Evolutionary conservation across 306 rosid genomes (phyloP).

Genomic region (Ormosia semicastrata): DNA sequence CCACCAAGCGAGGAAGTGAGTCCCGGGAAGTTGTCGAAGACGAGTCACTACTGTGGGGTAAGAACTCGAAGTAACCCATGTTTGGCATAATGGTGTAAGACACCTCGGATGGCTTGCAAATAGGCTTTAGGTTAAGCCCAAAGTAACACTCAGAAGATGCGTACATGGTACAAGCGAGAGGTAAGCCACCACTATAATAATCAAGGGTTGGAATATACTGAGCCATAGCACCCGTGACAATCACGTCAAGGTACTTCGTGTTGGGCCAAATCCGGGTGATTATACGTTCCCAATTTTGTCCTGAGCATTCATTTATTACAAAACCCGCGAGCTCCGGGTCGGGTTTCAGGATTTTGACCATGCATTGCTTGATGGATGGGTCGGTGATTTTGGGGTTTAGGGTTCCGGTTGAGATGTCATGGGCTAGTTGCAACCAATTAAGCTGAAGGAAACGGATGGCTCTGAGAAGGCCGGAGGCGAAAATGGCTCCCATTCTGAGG

Average conservation of each 20-base stretch:
- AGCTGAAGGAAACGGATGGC: constrained; percentile 81
- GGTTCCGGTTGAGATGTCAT: constrained; percentile 63
- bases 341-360: constrained; percentile 47
- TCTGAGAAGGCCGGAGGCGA: constrained; percentile 85
- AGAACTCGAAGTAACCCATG: constrained; percentile 86
- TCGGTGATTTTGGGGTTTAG: constrained; percentile 66
- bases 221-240: constrained; percentile 93
- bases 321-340: constrained; percentile 47
- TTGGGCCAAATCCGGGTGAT: constrained; percentile 83
- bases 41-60: constrained; percentile 50
- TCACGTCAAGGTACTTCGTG: constrained; percentile 70
- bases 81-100: constrained; percentile 83
- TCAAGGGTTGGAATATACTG: constrained; percentile 79
- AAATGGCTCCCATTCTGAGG: constrained; percentile 75
- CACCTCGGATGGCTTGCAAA: constrained; percentile 61
- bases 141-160: constrained; percentile 89
- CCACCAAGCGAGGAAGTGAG: constrained; percentile 49
- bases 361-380: constrained; percentile 37
- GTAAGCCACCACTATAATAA: constrained; percentile 63
- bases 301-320: constrained; percentile 39
- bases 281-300: constrained; percentile 56
- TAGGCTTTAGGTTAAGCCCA: constrained; percentile 71
- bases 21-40: constrained; percentile 31
- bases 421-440: constrained; percentile 53
- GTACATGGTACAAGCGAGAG: constrained; percentile 73